Evolutionary conservation across 257 asterid species (phyloP).

Genomic region (Thymus mandschuricus): DNA sequence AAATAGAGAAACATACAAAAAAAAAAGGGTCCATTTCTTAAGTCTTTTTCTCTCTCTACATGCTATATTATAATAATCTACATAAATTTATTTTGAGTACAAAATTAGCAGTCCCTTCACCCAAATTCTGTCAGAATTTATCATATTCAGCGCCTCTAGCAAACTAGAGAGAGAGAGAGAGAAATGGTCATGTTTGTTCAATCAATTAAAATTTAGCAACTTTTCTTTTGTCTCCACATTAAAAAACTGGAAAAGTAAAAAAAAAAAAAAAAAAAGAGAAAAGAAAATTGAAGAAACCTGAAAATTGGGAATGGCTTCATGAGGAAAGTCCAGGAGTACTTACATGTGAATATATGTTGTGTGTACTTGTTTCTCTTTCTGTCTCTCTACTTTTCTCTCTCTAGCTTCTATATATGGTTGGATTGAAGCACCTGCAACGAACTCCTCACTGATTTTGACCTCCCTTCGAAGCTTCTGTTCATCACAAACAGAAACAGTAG

Average conservation of each 20-base stretch:
- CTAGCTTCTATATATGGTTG: background rate
- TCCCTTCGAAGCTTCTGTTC: conserved; percentile 50
- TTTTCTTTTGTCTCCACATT: background rate
- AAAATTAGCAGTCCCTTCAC: background rate
- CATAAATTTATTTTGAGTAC: background rate
- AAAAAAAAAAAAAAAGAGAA: background rate
- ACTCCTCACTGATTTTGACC: conserved; percentile 61
- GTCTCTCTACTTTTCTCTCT: background rate
- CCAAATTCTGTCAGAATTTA: conserved; percentile 2
- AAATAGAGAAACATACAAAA: background rate
- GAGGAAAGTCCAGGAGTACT: background rate
- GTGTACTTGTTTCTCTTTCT: conserved; percentile 14
- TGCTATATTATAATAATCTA: no score
- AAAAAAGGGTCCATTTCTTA: background rate
- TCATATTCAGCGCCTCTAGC: conserved; percentile 18
- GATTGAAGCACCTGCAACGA: conserved; percentile 19
- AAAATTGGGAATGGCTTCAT: background rate
- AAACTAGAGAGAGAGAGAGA: background rate
- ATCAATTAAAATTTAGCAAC: conserved; percentile 15
- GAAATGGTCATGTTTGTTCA: conserved; percentile 13
- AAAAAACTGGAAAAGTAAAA: no score
- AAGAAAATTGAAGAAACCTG: background rate
- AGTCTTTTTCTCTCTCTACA: background rate
- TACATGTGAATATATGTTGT: background rate
- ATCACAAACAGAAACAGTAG: conserved; percentile 16